Base-by-base conservation (phyloP, 176 grass and related monocot species). In the Rhynchospora pubera region DNA sequence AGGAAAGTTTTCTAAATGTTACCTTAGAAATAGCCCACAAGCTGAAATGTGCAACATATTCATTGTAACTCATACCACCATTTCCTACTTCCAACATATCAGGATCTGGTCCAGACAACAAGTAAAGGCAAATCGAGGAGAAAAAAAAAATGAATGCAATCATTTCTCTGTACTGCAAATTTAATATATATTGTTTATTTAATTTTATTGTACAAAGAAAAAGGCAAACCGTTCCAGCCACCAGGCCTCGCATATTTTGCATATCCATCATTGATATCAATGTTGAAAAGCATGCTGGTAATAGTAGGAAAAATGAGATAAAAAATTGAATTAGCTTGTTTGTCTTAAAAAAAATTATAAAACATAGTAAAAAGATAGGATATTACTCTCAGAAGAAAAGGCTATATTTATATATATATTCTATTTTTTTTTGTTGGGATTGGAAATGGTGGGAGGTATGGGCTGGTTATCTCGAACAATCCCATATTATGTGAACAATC, bases 61-160 rank as follows among this genome's bases (percentile, higher is more conserved):
- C 91, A 70, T 87, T 43, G 16, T 88, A 56, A n/a, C 72, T 39
- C 91, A 97, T 93, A 8, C 87, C 87, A 61, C 94, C 94, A 83
- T 93, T 97, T 47, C 94, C 94, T 39, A 97, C 88, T 85, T 97
- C 94, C 0, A 97, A 91, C 94, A 97, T 89, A 64, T 92, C 90
- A 82, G 90, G 90, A 23, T 92, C 85, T 92, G 82, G 3, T 39
- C 0, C 9, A 2, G 0, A 22, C 5, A 16, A 61, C 32, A 78
- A 39, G 16, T 61, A 28, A 34, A 56, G 21, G 14, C 44, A 75
- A 70, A 71, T 0, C 19, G 14, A 42, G 21, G 16, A 61, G 58
- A 74, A 26, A 11, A 10, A 56, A 28, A 28, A 28, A 28, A 28
- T 28, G 26, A 28, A 18, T 15, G 7, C 55, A 21, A 64, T 50